Evolutionary conservation across 208 protist species (phyloP), one percentile per base, ranked within the genome.

Genomic region (Phytomonas francai): DNA sequence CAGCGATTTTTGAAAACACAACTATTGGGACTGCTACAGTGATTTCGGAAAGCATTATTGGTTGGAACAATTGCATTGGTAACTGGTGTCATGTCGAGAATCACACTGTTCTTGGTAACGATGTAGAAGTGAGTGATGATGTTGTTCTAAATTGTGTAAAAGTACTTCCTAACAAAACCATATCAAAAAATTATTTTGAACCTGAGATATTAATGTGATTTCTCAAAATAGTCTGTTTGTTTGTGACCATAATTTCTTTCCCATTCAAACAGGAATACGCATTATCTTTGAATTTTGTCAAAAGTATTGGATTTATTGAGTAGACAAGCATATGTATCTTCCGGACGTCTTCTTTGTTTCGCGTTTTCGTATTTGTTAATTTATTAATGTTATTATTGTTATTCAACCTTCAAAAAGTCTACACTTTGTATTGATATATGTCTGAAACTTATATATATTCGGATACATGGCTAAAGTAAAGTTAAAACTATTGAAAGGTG

Each of bases 121-220:
- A 99, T 66, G 96, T 99, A 0, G 73, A 91, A 28, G 76, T 99
- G 28, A 80, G 81, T 39, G 88, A 97, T 63, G 94, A 96, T 81
- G 54, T 97, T 25, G 89, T 91, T 64, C 69, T 98, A 30, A 98
- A 98, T 62, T 97, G 95, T 54, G 88, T 80, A 28, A 87, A 87
- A 39, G 89, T 98, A 7, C 76, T 98, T 19, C 97, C 97, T 4
- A 97, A 99, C 85, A 99, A 99, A 88, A 69, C 66, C 39, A 88
- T 99, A 51, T 69, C 72, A 1, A 71, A 89, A 63, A 87, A 83
- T 62, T 89, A 97, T 77, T 71, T 75, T 27, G 75, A 91, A 58
- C 92, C 93, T 25, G 81, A 85, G 66, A 92, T 98, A 68, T 81
- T 98, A 72, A 98, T 98, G 93, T 98, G 89, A 67, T 67, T 25